Evolutionary conservation across 148 eudicot species (phyloP).

Genomic region (Vaccinium myrtillus): DNA sequence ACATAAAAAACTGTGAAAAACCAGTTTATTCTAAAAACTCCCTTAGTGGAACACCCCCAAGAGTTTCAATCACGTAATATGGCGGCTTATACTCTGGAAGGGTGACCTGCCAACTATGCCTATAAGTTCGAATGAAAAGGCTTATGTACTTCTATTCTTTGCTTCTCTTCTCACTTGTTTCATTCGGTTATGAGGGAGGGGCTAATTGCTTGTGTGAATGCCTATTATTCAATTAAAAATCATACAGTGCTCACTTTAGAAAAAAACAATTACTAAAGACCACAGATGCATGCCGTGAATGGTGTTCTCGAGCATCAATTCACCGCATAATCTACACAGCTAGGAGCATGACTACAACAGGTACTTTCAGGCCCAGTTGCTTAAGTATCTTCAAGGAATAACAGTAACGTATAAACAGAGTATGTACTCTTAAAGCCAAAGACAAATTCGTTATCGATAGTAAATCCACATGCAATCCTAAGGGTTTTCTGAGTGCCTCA

Average conservation of each 20-base stretch:
- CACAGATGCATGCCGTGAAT: neutral
- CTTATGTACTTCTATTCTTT: neutral
- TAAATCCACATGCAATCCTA: neutral
- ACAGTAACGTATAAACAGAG: neutral
- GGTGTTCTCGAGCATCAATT: neutral
- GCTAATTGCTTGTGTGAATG: neutral
- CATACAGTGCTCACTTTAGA: neutral
- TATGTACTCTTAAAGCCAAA: neutral
- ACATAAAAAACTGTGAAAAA: too few relatives aligned
- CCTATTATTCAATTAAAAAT: neutral
- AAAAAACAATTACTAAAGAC: too few relatives aligned
- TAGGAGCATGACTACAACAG: neutral
- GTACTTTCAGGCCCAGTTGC: neutral
- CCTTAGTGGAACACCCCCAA: neutral
- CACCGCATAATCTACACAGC: neutral
- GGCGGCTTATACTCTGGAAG: neutral
- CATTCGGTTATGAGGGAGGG: neutral
- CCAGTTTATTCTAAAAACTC: too few relatives aligned
- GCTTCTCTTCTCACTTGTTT: neutral
- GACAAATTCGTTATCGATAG: neutral
- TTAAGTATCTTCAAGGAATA: neutral
- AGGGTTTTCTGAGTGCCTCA: neutral
- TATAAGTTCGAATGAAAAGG: neutral
- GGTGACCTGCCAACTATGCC: neutral
- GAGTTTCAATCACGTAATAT: neutral